Evolutionary conservation across 2,329 filamentous ascomycete genomes (phyloP).

Genomic region (Tolypocladium album): DNA sequence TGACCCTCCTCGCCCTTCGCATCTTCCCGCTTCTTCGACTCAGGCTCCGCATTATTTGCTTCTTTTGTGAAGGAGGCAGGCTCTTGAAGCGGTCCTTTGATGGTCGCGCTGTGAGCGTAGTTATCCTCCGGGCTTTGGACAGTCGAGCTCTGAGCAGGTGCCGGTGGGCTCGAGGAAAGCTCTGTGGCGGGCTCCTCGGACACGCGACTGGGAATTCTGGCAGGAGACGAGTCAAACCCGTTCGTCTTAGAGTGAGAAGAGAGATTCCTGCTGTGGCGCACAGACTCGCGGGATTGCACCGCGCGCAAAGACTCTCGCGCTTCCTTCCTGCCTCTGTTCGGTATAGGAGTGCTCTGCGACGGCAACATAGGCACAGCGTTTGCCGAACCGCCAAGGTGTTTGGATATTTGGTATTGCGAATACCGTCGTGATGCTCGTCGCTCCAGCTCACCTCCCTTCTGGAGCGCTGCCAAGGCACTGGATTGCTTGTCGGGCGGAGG

Average conservation of each 20-base stretch:
- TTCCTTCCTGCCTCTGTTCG: slow-evolving; percentile 71
- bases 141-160: slow-evolving; percentile 14
- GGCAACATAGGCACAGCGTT: slow-evolving; percentile 83
- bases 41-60: slow-evolving; percentile 4
- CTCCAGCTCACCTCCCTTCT: slow-evolving; percentile 86
- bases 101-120: slow-evolving; percentile 43
- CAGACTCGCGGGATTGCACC: slow-evolving; percentile 43
- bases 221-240: slow-evolving; percentile 48
- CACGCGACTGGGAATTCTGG: slow-evolving; percentile 47
- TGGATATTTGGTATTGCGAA: slow-evolving; percentile 93
- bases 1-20: slow-evolving; percentile 10
- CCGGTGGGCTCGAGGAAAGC: slow-evolving; percentile 9
- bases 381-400: slow-evolving; percentile 72
- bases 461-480: slow-evolving; percentile 81
- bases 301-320: slow-evolving; percentile 73
- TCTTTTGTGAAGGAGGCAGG: slow-evolving; percentile 19
- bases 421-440: slow-evolving; percentile 86
- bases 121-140: slow-evolving; percentile 58
- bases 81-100: slow-evolving; percentile 46
- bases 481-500: slow-evolving; percentile 65
- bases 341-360: slow-evolving; percentile 69
- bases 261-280: slow-evolving; percentile 36
- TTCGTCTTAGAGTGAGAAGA: slow-evolving; percentile 32
- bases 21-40: slow-evolving; percentile 9
- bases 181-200: slow-evolving; percentile 43